Evolutionary conservation across 352 stramenopile species (phyloP).

Genomic region (Peronospora farinosa): DNA sequence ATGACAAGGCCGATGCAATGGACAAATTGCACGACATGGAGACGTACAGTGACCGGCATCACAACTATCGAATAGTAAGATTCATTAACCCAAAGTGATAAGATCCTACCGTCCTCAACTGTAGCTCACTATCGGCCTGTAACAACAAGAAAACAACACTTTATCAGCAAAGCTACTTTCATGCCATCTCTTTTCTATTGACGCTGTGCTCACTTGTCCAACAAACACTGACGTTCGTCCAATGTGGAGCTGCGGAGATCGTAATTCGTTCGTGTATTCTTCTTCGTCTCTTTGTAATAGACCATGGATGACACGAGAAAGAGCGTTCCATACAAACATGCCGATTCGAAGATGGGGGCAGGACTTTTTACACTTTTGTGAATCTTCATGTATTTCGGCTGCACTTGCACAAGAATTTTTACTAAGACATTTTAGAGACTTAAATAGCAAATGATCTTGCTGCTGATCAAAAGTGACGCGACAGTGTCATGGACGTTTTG

Average conservation of each 20-base stretch:
- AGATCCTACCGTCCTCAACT: conserved; percentile 12
- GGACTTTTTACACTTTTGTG: conserved; percentile 60
- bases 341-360: conserved; percentile 64
- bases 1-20: no score
- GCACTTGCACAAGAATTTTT: conserved; percentile 59
- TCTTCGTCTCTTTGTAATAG: conserved; percentile 71
- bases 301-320: conserved; percentile 64
- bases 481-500: conserved; percentile 41
- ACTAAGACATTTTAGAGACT: no score
- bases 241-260: conserved; percentile 35
- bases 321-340: conserved; percentile 59
- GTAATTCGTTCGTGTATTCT: conserved; percentile 34
- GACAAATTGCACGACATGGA: no score
- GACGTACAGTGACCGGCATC: no score
- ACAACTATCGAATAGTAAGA: background rate
- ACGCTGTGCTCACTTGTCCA: conserved; percentile 34
- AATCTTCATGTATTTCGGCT: conserved; percentile 83
- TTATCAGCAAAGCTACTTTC: background rate
- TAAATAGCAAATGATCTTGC: no score
- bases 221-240: conserved; percentile 60
- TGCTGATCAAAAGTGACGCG: conserved; percentile 53
- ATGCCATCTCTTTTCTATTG: background rate
- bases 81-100: background rate
- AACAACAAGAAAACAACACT: conserved; percentile 1
- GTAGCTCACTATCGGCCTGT: conserved; percentile 31